phyloP scores from a whole-genome alignment of 2,329 filamentous ascomycete species.

The Zalaria obscura region DNA sequence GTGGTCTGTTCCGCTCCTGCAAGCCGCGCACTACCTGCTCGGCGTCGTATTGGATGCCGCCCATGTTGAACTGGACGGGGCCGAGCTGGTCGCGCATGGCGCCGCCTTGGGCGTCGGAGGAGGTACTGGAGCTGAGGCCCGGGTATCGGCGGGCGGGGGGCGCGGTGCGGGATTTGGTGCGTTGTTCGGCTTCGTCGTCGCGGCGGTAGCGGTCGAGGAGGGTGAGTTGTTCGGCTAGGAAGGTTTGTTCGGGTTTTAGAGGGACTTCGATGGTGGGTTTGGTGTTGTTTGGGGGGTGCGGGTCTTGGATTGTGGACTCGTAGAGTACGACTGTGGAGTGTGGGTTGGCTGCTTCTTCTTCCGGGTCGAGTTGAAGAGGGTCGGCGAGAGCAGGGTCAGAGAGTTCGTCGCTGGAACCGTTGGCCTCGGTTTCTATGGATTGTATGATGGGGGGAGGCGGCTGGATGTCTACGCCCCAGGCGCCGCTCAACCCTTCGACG shows the following conservation, averaged over 20 bases:
- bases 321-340: slow-evolving; percentile 14
- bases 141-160: neutral
- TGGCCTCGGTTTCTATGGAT: slow-evolving; percentile 32
- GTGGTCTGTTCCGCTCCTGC: slow-evolving; percentile 5
- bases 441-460: slow-evolving; percentile 9
- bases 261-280: slow-evolving; percentile 17
- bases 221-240: slow-evolving; percentile 45
- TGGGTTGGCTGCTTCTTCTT: neutral
- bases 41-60: slow-evolving; percentile 79
- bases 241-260: slow-evolving; percentile 18
- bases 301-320: slow-evolving; percentile 16
- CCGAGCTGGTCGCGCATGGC: slow-evolving; percentile 68
- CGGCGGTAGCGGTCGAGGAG: slow-evolving; percentile 52
- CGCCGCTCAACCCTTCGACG: slow-evolving; percentile 69
- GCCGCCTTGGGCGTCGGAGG: slow-evolving; percentile 20
- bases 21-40: slow-evolving; percentile 74
- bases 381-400: neutral
- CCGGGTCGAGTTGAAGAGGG: too few relatives aligned
- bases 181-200: slow-evolving; percentile 42
- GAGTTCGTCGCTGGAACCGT: slow-evolving; percentile 7
- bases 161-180: slow-evolving; percentile 11
- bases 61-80: slow-evolving; percentile 95
- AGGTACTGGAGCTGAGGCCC: slow-evolving; percentile 11
- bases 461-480: slow-evolving; percentile 43
- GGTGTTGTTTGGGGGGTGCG: slow-evolving; percentile 13